These are phyloP conservation scores for Penicillium sp. DNA, from an alignment of 2,329 filamentous ascomycete species.

Conservation along the genomic window DNA sequence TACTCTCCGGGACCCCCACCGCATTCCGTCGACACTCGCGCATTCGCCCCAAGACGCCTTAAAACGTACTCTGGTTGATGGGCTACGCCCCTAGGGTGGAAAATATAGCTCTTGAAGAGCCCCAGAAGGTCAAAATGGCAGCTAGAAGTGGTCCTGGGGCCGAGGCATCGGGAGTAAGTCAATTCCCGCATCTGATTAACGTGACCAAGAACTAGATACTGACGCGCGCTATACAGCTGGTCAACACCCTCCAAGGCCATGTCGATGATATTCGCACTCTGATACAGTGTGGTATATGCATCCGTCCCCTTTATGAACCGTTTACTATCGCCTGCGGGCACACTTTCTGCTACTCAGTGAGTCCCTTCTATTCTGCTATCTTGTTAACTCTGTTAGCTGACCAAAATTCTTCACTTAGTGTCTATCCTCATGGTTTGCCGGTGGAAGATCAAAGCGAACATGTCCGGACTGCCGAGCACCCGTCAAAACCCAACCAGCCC, in stretches of 20 bases:
- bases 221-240: constrained; percentile 31
- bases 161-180: constrained; percentile 36
- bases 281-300: constrained; percentile 68
- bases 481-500: constrained; percentile 60
- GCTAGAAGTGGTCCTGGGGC: constrained; percentile 12
- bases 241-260: constrained; percentile 52
- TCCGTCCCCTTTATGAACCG: constrained; percentile 67
- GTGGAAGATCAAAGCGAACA: constrained; percentile 59
- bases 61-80: constrained; percentile 13
- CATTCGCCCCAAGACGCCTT: constrained; percentile 14
- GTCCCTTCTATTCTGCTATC: constrained; percentile 23
- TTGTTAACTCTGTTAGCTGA: constrained; percentile 3
- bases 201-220: constrained; percentile 8
- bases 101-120: constrained; percentile 4
- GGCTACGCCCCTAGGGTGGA: not conserved
- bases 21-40: constrained; percentile 17
- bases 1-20: constrained; percentile 18
- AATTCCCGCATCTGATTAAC: not conserved
- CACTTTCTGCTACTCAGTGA: constrained; percentile 68
- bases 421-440: constrained; percentile 56
- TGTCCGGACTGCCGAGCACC: constrained; percentile 67
- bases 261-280: constrained; percentile 61
- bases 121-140: constrained; percentile 12
- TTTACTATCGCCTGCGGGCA: constrained; percentile 68
- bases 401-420: constrained; percentile 46